Conservation (phyloP, 1,284 basidiomycete species). For the Melampsora americana region DNA sequence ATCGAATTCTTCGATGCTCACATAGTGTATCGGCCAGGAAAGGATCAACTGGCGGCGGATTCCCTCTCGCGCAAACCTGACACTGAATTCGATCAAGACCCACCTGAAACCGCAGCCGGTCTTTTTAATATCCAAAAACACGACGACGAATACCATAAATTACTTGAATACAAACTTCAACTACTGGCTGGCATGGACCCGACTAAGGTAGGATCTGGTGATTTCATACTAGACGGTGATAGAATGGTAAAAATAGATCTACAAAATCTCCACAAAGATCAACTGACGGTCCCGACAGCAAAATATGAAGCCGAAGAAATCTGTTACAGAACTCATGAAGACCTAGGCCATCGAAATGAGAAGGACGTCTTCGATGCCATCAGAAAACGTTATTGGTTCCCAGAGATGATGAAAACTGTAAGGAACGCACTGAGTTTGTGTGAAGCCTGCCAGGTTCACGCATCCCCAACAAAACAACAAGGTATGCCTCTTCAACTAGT, state of each 20-base stretch:
- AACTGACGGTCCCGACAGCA: too few species aligned
- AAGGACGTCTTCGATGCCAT: neutral
- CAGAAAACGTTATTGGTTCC: slow-evolving; percentile 4
- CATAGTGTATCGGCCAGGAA: slow-evolving; percentile 1
- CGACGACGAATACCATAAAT: neutral
- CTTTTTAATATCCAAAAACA: neutral
- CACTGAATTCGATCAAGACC: neutral
- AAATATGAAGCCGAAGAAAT: neutral
- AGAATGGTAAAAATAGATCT: too few species aligned
- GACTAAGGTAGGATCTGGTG: too few species aligned
- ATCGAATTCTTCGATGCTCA: slow-evolving; percentile 4
- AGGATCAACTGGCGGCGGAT: slow-evolving; percentile 12
- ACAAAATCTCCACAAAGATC: too few species aligned
- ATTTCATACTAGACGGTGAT: too few species aligned
- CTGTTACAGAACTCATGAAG: neutral
- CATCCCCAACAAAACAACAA: neutral
- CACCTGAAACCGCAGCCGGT: neutral
- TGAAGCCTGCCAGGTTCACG: slow-evolving; percentile 3
- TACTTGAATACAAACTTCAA: neutral
- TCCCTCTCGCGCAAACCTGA: neutral
- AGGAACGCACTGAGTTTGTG: neutral
- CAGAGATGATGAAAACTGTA: neutral
- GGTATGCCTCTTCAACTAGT: slow-evolving; percentile 12
- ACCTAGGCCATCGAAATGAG: neutral
- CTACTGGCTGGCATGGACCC: neutral